These are phyloP conservation scores for Plantago ovata DNA, from an alignment of 257 asterid genomes.

Conservation along the genomic window DNA sequence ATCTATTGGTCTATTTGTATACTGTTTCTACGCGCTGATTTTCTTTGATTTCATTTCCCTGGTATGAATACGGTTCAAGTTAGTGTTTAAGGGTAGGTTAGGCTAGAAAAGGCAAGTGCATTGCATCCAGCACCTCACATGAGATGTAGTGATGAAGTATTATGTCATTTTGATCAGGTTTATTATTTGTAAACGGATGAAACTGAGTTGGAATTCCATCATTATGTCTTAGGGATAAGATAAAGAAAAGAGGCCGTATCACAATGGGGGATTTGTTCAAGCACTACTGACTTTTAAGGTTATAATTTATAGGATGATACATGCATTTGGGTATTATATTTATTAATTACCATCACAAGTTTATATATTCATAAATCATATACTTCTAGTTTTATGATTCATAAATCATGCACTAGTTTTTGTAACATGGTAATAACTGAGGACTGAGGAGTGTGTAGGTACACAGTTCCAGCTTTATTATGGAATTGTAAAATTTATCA, in stretches of 20 bases:
- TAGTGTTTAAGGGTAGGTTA: constrained; percentile 4
- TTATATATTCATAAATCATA: neutral
- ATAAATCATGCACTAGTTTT: too few species aligned
- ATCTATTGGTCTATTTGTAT: too few species aligned
- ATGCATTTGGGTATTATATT: constrained; percentile 7
- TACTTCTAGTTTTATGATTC: too few species aligned
- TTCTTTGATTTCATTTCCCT: neutral
- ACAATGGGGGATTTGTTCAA: neutral
- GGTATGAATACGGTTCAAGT: neutral
- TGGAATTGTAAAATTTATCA: too few species aligned
- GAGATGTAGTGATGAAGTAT: constrained; percentile 12
- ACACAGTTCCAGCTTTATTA: too few species aligned
- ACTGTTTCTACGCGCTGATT: neutral
- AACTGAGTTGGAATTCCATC: constrained; percentile 34
- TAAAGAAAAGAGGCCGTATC: constrained; percentile 22
- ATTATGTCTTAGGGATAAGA: constrained; percentile 20
- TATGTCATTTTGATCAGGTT: constrained; percentile 16
- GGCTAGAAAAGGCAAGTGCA: constrained; percentile 13
- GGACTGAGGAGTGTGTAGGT: too few species aligned
- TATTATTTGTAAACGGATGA: constrained; percentile 3
- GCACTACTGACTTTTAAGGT: constrained; percentile 22
- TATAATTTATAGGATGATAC: neutral
- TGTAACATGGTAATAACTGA: too few species aligned
- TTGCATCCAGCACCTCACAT: constrained; percentile 20
- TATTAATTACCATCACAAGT: neutral